These are phyloP conservation scores for Fibroporia radiculosa DNA, from an alignment of 768 basidiomycete species.

Conservation along the genomic window DNA sequence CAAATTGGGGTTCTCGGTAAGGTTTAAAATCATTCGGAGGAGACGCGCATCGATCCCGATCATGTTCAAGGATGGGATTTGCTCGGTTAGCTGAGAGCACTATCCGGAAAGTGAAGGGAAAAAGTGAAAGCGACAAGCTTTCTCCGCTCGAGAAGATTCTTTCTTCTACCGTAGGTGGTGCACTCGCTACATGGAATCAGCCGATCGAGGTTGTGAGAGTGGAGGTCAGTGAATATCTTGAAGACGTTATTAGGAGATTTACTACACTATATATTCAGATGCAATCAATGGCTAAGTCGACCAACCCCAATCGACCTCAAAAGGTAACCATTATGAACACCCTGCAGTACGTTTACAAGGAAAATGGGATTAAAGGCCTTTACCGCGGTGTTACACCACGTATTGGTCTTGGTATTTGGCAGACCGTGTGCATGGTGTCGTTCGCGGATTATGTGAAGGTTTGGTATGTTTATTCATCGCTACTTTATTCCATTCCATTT, in stretches of 20 bases:
- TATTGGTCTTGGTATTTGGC: constrained; percentile 93
- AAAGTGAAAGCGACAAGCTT: constrained; percentile 66
- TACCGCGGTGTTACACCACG: constrained; percentile 98
- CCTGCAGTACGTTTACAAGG: constrained; percentile 88
- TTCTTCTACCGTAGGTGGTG: constrained; percentile 85
- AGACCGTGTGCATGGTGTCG: constrained; percentile 98
- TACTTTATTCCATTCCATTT: neutral
- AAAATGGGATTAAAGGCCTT: constrained; percentile 92
- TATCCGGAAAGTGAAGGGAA: constrained; percentile 75
- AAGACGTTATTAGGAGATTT: neutral
- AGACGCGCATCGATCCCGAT: no score
- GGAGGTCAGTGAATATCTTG: constrained; percentile 47
- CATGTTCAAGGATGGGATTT: constrained; percentile 99
- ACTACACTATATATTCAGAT: constrained; percentile 44
- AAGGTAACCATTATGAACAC: constrained; percentile 92
- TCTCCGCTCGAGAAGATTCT: constrained; percentile 80
- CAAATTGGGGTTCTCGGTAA: constrained; percentile 89
- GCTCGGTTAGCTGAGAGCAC: constrained; percentile 82
- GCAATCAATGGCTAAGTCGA: constrained; percentile 94
- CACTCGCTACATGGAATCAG: constrained; percentile 98
- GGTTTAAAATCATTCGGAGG: no score
- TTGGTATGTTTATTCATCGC: constrained; percentile 39
- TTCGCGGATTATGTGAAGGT: constrained; percentile 93
- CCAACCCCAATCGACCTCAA: constrained; percentile 71
- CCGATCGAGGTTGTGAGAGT: constrained; percentile 97